phyloP scores from a whole-genome alignment of 1,284 basidiomycete genomes.

The Puccinia polysora region DNA sequence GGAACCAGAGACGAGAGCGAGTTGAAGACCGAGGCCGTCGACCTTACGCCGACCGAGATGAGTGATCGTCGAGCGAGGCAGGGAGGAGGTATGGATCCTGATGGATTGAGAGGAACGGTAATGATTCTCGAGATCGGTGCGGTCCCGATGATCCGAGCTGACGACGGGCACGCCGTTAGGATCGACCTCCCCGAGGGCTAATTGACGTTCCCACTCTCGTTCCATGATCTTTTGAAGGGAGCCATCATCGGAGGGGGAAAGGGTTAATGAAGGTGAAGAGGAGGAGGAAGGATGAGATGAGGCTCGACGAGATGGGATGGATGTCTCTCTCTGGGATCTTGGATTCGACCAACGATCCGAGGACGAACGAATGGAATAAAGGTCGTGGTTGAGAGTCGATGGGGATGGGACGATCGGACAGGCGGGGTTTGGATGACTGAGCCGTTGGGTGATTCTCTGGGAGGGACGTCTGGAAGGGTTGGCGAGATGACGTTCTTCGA shows the following conservation, averaged over 20 bases:
- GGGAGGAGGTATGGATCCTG: background rate
- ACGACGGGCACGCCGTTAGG: constrained; percentile 16
- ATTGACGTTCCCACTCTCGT: constrained; percentile 35
- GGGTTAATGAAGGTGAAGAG: background rate
- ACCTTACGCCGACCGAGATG: constrained; percentile 30
- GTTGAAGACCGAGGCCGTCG: constrained; percentile 33
- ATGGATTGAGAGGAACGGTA: background rate
- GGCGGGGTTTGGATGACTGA: background rate
- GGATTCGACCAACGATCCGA: constrained; percentile 1
- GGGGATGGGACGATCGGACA: background rate
- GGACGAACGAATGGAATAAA: background rate
- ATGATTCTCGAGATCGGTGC: too few relatives aligned
- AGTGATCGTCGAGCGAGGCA: background rate
- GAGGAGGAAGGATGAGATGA: background rate
- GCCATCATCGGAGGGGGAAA: background rate
- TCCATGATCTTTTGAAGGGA: background rate
- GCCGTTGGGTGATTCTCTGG: background rate
- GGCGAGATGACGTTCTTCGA: constrained; percentile 8
- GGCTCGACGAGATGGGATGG: background rate
- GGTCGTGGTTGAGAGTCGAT: background rate
- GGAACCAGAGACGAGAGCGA: background rate
- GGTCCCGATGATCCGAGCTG: too few relatives aligned
- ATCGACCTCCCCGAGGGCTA: constrained; percentile 31
- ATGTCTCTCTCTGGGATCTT: background rate
- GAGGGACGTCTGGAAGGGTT: background rate